A percentile compares a stretch with the other conserved stretches of the same genome.
Conservation (phyloP, 495 filamentous ascomycete species). For the Xylaria bambusicola region DNA sequence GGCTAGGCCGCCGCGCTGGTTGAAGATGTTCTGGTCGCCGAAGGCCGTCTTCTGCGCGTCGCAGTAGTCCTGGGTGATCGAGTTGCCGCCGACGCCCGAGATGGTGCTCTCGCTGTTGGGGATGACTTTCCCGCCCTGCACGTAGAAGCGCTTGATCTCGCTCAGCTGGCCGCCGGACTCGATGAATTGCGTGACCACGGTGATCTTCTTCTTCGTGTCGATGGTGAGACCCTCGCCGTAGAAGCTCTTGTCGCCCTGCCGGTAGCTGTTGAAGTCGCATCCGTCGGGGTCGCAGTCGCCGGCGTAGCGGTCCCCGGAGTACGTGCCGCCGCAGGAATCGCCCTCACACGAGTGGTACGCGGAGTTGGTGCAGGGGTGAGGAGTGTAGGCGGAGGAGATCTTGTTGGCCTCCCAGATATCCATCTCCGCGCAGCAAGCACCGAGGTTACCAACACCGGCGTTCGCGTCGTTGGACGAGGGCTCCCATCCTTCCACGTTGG, state of each 20-base stretch:
- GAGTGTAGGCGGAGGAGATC: slow-evolving; percentile 61
- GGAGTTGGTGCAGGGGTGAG: slow-evolving; percentile 61
- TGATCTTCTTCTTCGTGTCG: slow-evolving; percentile 61
- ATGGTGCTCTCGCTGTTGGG: slow-evolving; percentile 52
- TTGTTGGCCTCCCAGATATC: slow-evolving; percentile 74
- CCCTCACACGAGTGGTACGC: slow-evolving; percentile 49
- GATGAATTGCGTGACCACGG: slow-evolving; percentile 70
- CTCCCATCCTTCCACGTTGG: slow-evolving; percentile 61
- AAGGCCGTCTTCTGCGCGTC: slow-evolving; percentile 62
- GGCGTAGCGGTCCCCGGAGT: slow-evolving; percentile 43
- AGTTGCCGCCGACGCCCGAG: slow-evolving; percentile 55
- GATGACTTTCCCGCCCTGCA: slow-evolving; percentile 63
- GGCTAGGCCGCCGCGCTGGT: slow-evolving; percentile 57
- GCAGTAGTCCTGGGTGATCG: slow-evolving; percentile 30
- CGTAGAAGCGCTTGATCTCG: slow-evolving; percentile 64
- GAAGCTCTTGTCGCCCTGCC: slow-evolving; percentile 59
- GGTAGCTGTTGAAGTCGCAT: slow-evolving; percentile 54
- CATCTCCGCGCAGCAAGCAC: slow-evolving; percentile 73
- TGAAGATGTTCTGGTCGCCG: slow-evolving; percentile 61
- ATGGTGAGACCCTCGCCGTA: slow-evolving; percentile 57
- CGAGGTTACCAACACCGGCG: slow-evolving; percentile 56
- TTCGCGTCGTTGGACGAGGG: slow-evolving; percentile 56
- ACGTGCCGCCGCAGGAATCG: slow-evolving; percentile 51
- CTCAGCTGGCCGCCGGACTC: slow-evolving; percentile 55
- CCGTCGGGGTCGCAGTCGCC: slow-evolving; percentile 57